Percentiles rank a stretch among this genome's conserved stretches.
phyloP scores from a whole-genome alignment of 805 yeast genomes.

The Scheffersomyces ergatensis region DNA sequence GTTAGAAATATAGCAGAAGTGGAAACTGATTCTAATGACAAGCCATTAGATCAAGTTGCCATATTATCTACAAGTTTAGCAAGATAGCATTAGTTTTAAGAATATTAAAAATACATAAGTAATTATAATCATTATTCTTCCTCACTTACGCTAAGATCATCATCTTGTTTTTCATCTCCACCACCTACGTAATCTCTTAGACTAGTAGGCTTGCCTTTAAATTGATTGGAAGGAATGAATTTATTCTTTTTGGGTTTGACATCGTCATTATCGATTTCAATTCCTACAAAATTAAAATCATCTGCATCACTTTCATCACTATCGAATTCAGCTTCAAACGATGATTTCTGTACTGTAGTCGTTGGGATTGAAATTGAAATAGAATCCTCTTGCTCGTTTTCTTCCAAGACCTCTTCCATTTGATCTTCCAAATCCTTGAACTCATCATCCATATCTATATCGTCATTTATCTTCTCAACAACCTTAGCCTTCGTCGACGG shows the following conservation, averaged over 20 bases:
- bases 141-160: constrained; percentile 30
- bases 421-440: constrained; percentile 43
- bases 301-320: constrained; percentile 21
- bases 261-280: constrained; percentile 23
- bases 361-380: neutral
- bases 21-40: constrained; percentile 16
- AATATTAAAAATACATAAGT: neutral
- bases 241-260: neutral
- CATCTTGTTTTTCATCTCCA: constrained; percentile 24
- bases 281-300: constrained; percentile 18
- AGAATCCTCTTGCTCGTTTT: constrained; percentile 9
- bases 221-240: neutral
- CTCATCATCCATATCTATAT: constrained; percentile 33
- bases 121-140: constrained; percentile 17
- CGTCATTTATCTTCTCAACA: constrained; percentile 2
- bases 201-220: constrained; percentile 32
- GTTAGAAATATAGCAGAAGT: constrained; percentile 14
- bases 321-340: neutral
- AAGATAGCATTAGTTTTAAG: neutral
- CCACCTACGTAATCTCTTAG: constrained; percentile 36
- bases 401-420: constrained; percentile 38
- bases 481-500: neutral
- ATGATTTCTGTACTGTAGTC: neutral
- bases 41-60: constrained; percentile 18
- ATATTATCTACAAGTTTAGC: constrained; percentile 18